These are phyloP conservation scores for Dorcoceras hygrometricum DNA, from an alignment of 257 asterid genomes.

Conservation along the genomic window DNA sequence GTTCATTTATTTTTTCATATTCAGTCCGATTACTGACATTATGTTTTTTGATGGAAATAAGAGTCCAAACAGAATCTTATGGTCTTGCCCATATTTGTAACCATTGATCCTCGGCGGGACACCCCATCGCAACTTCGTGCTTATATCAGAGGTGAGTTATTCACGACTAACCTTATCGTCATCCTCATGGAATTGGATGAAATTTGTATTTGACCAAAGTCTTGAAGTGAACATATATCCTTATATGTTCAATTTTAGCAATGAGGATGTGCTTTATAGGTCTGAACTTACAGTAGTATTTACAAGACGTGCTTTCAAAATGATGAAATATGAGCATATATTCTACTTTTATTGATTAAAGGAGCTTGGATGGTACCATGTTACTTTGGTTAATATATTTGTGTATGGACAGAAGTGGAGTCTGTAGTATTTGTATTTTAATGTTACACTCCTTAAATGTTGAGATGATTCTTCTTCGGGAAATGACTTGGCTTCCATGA, in stretches of 20 bases:
- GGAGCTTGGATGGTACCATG: background rate
- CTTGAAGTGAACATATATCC: background rate
- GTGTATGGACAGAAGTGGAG: background rate
- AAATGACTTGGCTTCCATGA: background rate
- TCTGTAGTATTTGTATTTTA: background rate
- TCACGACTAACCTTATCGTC: conserved; percentile 13
- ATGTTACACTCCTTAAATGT: background rate
- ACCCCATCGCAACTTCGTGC: conserved; percentile 80
- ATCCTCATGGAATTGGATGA: conserved; percentile 10
- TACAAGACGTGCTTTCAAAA: background rate
- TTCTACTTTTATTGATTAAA: background rate
- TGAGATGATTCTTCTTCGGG: background rate
- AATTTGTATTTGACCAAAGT: background rate
- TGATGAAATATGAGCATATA: conserved; percentile 1
- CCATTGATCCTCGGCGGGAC: conserved; percentile 97
- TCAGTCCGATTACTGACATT: conserved; percentile 19
- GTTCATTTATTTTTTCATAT: conserved; percentile 5
- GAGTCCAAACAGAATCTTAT: conserved; percentile 67
- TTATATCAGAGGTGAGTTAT: conserved; percentile 66
- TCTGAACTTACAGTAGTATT: background rate
- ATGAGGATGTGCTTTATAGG: background rate
- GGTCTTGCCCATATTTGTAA: conserved; percentile 84
- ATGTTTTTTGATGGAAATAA: conserved; percentile 32
- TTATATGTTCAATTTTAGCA: background rate
- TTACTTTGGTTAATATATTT: background rate